Base-by-base conservation (phyloP, 2,329 filamentous ascomycete species). In the Ambrosiella cleistominuta region DNA sequence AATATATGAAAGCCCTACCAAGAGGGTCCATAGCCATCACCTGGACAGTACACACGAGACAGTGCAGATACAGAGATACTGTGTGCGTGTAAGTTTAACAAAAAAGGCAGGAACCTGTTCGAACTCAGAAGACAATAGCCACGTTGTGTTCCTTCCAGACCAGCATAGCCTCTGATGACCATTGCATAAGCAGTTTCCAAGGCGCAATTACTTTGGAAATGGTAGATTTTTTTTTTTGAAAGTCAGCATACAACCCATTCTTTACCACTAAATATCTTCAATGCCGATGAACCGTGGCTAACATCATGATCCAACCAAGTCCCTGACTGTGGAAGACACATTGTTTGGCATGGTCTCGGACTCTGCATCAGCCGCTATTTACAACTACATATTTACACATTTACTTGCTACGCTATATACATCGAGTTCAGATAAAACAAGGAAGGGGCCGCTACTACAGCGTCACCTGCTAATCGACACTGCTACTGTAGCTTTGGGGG, bases 391-490 rank as follows among this genome's bases (percentile, higher is more conserved):
- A 17, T 15, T 47, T 17, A 47, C 12, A 51, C 9, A 11, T 11
- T 9, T 35, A 17, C 17, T 51, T 9, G 47, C 12, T 51, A 51
- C 17, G 19, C 17, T 51, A 51, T 27, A 27, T 27, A 27, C 27
- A 36, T 35, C 17, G 47, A 51, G 47, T 51, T 51, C 47, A 51
- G 47, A 51, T n/a, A 51, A 35, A 51, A 51, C 47, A 51, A 51
- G 19, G 47, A 51, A 51, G 47, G 47, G 47, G 47, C 47, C 47
- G 47, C 47, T 36, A 19, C 47, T 51, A 27, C 47, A 51, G 47
- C 47, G 47, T 27, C 27, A 15, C 11, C 19, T 51, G 19, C 47
- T 27, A 51, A 19, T 51, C 19, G 9, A 36, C 47, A 36, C 8
- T 51, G 47, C 47, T 35, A 51, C 47, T 51, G 47, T 19, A 36